Percentiles rank a stretch among this genome's conserved stretches.
Conservation (phyloP, 805 yeast species). For the Candida palmyrensis region DNA sequence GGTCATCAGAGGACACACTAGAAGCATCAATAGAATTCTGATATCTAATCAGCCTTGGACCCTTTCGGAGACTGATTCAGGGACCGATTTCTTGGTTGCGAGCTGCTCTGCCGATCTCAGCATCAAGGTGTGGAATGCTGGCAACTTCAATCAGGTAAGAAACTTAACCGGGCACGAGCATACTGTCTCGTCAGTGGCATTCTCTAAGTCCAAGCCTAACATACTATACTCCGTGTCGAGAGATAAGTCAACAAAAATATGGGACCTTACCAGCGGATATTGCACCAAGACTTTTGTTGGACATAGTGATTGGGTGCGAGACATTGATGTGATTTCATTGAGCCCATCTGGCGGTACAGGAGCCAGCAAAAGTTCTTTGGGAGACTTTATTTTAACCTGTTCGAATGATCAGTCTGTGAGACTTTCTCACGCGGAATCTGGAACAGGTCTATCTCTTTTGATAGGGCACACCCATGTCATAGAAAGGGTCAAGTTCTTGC, state of each 20-base stretch:
- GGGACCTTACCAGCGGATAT: constrained; percentile 69
- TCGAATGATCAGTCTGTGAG: constrained; percentile 76
- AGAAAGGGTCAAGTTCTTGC: constrained; percentile 68
- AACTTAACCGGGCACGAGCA: constrained; percentile 85
- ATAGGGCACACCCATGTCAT: constrained; percentile 81
- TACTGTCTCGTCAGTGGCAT: constrained; percentile 61
- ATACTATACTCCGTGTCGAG: constrained; percentile 58
- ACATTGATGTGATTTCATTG: constrained; percentile 40
- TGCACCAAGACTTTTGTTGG: constrained; percentile 63
- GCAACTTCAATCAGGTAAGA: constrained; percentile 46
- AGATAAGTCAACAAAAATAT: constrained; percentile 54
- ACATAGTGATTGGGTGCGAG: constrained; percentile 87
- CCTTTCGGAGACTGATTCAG: constrained; percentile 37
- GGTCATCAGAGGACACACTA: constrained; percentile 70
- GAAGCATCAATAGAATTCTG: constrained; percentile 53
- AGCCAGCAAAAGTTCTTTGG: constrained; percentile 26
- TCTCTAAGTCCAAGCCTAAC: constrained; percentile 42
- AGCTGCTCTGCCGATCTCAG: constrained; percentile 49
- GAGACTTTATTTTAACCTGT: constrained; percentile 62
- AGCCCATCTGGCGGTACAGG: constrained; percentile 3
- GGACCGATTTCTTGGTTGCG: constrained; percentile 27
- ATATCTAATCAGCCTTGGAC: constrained; percentile 45
- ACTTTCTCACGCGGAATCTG: constrained; percentile 59
- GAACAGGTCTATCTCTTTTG: constrained; percentile 62
- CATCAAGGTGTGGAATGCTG: constrained; percentile 70